Conservation (phyloP, 441 rosid species). For the Rhodomyrtus psidioides region DNA sequence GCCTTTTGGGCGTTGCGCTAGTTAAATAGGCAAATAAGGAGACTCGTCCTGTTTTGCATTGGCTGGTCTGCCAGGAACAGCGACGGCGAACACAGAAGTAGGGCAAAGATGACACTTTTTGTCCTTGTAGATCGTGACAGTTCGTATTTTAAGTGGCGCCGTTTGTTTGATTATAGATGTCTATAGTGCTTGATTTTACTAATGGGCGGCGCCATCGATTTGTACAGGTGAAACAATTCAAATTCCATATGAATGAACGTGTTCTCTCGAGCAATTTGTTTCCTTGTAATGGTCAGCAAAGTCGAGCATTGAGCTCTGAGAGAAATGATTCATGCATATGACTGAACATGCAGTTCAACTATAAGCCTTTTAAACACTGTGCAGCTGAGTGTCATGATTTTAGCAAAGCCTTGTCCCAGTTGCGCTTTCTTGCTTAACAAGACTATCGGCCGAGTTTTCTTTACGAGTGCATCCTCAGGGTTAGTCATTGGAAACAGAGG, state of each 20-base stretch:
- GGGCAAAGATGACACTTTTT: not conserved
- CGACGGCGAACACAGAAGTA: not conserved
- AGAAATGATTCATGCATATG: not conserved
- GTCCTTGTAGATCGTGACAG: not conserved
- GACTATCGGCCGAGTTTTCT: not conserved
- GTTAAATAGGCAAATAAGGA: not conserved
- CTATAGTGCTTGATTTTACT: not conserved
- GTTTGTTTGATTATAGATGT: not conserved
- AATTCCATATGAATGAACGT: not conserved
- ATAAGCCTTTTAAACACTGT: not conserved
- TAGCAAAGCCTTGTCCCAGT: not conserved
- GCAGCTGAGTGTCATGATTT: not conserved
- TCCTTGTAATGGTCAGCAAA: not conserved
- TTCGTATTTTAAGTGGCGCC: not conserved
- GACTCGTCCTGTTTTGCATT: not conserved
- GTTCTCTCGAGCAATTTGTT: not conserved
- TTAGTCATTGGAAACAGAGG: not conserved
- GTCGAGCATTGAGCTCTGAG: not conserved
- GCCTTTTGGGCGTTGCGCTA: not conserved
- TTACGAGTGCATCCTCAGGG: not conserved
- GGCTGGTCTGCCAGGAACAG: not conserved
- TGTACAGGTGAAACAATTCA: conserved; percentile 11
- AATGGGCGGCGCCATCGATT: conserved; percentile 7
- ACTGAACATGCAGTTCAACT: not conserved
- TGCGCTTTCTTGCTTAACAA: not conserved